Evolutionary conservation across 192 early-diverging fungal species (phyloP), one percentile per base, ranked within the genome.

Genomic region (Backusella westeae): DNA sequence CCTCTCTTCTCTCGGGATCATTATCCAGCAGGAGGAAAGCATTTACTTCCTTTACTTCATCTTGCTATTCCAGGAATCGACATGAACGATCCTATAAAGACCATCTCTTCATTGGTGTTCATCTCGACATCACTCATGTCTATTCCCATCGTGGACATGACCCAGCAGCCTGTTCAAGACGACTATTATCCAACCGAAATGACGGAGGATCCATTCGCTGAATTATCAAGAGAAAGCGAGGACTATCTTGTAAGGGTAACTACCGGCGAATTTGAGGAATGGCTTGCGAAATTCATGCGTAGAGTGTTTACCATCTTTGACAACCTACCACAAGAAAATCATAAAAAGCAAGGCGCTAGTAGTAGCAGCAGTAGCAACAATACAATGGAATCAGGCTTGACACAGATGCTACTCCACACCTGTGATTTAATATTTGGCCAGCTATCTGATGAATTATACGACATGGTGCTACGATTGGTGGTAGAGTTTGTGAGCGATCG

Each of bases 21-120:
- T 76, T 99, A 92, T 79, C 93, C 96, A 6, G 87, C 92, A 52
- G 97, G 97, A 10, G 96, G 91, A 4, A 90, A 91, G 76, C 93
- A 97, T 78, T 72, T 99, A 1, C 78, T 90, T 0, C 89, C 91
- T 14, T 82, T 99, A 72, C 83, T 99, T 42, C 88, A 91, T 42
- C 86, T 96, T 2, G 89, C 89, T 4, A 89, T 96, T 14, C 96
- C 96, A 0, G 97, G 96, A 32, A 94, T 99, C 35, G 96, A 99
- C 76, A 84, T 96, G 78, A 99, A 99, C 81, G 97, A 99, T 72
- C 90, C 93, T 1, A 87, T 81, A 38, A 99, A 98, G 80, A 91
- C 96, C 4, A 88, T 87, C 35, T 84, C 87, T 17, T 86, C 94
- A 3, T 73, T 96, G 9, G 75, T 91, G 53, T 96, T 95, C 80